Base-by-base conservation (phyloP, 2,329 filamentous ascomycete genomes). In the Chalara sp. region DNA sequence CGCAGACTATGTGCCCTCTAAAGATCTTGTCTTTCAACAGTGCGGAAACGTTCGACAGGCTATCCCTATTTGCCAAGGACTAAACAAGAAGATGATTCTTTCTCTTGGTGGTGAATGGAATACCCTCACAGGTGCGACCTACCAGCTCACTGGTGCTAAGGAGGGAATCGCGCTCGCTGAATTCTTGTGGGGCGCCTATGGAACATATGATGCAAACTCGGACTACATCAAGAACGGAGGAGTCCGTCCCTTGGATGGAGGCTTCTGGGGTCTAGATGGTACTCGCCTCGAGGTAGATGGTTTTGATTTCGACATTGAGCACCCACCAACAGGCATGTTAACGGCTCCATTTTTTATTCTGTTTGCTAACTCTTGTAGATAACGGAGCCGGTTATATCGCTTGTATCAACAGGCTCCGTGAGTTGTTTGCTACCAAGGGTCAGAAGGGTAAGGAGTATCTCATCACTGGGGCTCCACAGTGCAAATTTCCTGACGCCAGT, bases 111-210 rank as follows among this genome's bases (percentile, higher is more conserved):
- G 61, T n/a, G 35, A 8, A 37, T 37, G 35, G 35, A 37, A 4
- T n/a, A 59, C 59, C 0, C 39, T 47, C 5, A 51, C 54, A 6
- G 47, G 50, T 8, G 5, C 29, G 6, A 52, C 46, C 42, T 71
- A 71, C 53, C 65, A 72, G 50, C 62, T 72, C 28, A 67, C 63
- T 1, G 69, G 68, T 32, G 57, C 57, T 4, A 52, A 59, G 3
- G 68, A 69, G 44, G 70, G 70, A 6, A 60, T 61, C 6, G 60
- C 58, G 43, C 63, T 73, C 35, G 65, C 65, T 5, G 58, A 64
- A 46, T 65, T 70, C 40, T 57, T 73, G 8, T 74, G 69, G 68
- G 60, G 60, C 35, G 67, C 70, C 46, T 73, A 72, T 50, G 70
- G 71, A 7, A 70, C 70, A 5, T 60, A 59, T 21, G 62, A 65